A percentile compares a stretch with the other conserved stretches of the same genome.
phyloP scores from a whole-genome alignment of 441 rosid species.

The Corymbia calophylla region DNA sequence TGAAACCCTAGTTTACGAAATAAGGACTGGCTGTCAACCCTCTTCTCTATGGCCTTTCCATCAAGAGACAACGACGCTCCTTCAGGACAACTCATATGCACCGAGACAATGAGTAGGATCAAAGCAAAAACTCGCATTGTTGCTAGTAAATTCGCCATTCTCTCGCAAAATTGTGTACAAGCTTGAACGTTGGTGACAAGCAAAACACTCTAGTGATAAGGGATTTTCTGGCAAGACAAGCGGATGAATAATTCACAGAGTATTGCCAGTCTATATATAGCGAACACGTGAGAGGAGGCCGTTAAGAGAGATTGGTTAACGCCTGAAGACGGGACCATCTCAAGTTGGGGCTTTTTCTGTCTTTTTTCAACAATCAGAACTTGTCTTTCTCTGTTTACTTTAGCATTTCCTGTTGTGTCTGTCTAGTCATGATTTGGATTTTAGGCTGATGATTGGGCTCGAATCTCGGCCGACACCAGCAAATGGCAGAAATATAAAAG shows the following conservation, averaged over 20 bases:
- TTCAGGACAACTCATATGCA: constrained; percentile 1
- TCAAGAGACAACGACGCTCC: neutral
- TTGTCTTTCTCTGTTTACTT: neutral
- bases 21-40: constrained; percentile 8
- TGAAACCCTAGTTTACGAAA: constrained; percentile 5
- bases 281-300: neutral
- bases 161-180: neutral
- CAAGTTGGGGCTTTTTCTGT: neutral
- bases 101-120: constrained; percentile 15
- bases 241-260: neutral
- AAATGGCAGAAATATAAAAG: neutral
- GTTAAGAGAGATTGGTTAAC: neutral
- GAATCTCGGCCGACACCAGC: neutral
- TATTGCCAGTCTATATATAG: neutral
- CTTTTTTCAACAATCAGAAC: neutral
- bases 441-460: neutral
- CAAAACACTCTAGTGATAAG: neutral
- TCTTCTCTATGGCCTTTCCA: neutral
- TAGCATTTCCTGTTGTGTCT: neutral
- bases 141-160: constrained; percentile 11
- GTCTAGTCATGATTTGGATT: neutral
- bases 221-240: neutral
- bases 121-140: neutral
- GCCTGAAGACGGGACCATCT: neutral
- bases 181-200: neutral